Evolutionary conservation across 1,284 basidiomycete species (phyloP).

Genomic region (Grifola frondosa): DNA sequence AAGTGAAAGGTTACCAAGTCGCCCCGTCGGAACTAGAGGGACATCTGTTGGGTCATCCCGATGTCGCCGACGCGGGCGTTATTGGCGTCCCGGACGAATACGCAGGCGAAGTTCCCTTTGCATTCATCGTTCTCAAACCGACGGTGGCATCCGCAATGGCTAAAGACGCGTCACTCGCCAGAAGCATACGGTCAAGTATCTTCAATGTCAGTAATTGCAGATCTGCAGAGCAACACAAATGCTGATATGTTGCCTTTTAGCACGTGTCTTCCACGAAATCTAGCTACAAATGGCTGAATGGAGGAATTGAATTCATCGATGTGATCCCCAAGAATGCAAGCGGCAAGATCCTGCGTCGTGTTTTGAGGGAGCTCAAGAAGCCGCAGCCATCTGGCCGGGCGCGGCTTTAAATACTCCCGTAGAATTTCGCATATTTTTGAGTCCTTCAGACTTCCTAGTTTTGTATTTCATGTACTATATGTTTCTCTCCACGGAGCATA

Average conservation of each 20-base stretch:
- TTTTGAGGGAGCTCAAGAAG: constrained; percentile 14
- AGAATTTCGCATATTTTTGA: too few relatives aligned
- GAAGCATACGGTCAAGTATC: constrained; percentile 8
- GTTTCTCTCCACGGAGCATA: too few relatives aligned
- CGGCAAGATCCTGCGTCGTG: constrained; percentile 21
- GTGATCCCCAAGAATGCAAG: constrained; percentile 21
- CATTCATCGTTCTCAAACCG: constrained; percentile 37
- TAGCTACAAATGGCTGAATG: constrained; percentile 18
- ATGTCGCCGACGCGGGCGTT: constrained; percentile 66
- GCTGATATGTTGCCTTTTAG: constrained; percentile 3
- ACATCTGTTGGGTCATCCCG: constrained; percentile 61
- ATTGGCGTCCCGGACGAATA: constrained; percentile 48
- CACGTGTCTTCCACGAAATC: constrained; percentile 15
- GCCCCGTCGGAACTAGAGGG: constrained; percentile 49
- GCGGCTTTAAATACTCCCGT: too few relatives aligned
- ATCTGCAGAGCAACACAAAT: too few relatives aligned
- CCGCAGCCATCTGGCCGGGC: too few relatives aligned
- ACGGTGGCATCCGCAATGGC: constrained; percentile 5
- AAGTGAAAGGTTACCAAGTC: constrained; percentile 33
- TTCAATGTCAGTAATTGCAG: background rate
- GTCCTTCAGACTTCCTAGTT: too few relatives aligned
- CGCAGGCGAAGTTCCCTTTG: constrained; percentile 45
- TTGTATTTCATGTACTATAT: too few relatives aligned
- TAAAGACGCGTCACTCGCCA: constrained; percentile 3
- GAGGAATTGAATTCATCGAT: constrained; percentile 19